A percentile compares a stretch with the other conserved stretches of the same genome.
Evolutionary conservation across 148 eudicot genomes (phyloP).

Genomic region (Rhododendron ovatum): DNA sequence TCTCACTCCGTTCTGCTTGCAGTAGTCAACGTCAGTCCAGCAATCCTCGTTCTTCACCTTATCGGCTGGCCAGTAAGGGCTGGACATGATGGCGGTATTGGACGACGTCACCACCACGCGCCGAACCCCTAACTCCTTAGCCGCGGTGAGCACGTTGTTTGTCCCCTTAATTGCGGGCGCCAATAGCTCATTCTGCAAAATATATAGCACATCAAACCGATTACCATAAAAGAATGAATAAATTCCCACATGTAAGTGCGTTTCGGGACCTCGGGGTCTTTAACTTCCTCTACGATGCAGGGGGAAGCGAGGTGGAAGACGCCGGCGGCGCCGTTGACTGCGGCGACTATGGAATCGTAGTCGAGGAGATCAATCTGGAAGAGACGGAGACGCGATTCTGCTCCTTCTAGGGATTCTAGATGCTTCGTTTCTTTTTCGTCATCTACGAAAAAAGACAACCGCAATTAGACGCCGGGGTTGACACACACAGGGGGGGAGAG

Average conservation of each 20-base stretch:
- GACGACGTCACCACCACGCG: conserved; percentile 93
- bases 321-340: conserved; percentile 49
- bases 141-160: conserved; percentile 62
- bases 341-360: conserved; percentile 59
- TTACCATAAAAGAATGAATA: background rate
- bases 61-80: conserved; percentile 69
- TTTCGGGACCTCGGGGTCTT: conserved; percentile 56
- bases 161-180: conserved; percentile 88
- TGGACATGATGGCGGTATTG: conserved; percentile 60
- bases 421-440: conserved; percentile 33
- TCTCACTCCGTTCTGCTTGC: conserved; percentile 55
- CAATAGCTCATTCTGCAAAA: conserved; percentile 47
- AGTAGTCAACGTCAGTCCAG: conserved; percentile 82
- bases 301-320: conserved; percentile 93
- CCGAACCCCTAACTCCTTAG: conserved; percentile 68
- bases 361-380: conserved; percentile 81
- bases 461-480: background rate
- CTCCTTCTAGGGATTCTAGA: conserved; percentile 72
- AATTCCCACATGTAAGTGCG: background rate
- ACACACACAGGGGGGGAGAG: background rate
- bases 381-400: conserved; percentile 61
- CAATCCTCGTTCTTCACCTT: conserved; percentile 61
- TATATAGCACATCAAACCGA: background rate
- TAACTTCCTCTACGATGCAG: conserved; percentile 52
- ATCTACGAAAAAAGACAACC: background rate